A percentile compares a stretch with the other conserved stretches of the same genome.
These are phyloP conservation scores for Trichocomaceae sp. DNA, from an alignment of 2,329 filamentous ascomycete species.

Conservation along the genomic window DNA sequence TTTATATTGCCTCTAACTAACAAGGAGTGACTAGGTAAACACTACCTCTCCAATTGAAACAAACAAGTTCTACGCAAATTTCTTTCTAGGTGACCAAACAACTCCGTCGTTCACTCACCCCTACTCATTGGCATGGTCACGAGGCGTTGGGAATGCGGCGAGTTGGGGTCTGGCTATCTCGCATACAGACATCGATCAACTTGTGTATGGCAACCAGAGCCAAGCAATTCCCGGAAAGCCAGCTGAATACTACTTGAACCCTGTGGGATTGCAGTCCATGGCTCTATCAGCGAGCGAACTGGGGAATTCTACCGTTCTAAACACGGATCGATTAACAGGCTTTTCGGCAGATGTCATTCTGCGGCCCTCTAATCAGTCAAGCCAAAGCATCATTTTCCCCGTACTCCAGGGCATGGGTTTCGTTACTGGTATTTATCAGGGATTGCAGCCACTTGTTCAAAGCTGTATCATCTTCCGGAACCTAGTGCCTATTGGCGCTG, in stretches of 20 bases:
- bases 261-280: constrained; percentile 73
- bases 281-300: constrained; percentile 74
- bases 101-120: constrained; percentile 68
- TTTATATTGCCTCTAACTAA: neutral
- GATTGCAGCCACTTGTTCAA: constrained; percentile 64
- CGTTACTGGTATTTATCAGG: constrained; percentile 69
- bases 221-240: constrained; percentile 50
- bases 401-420: constrained; percentile 86
- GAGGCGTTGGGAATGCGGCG: constrained; percentile 53
- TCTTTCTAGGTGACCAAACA: constrained; percentile 68
- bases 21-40: constrained; percentile 23
- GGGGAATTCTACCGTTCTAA: constrained; percentile 51
- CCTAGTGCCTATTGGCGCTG: constrained; percentile 49
- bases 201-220: constrained; percentile 57
- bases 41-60: constrained; percentile 36
- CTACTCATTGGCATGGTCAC: constrained; percentile 63
- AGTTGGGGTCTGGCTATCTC: constrained; percentile 75
- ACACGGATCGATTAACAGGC: constrained; percentile 46
- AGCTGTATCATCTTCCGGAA: constrained; percentile 67
- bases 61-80: constrained; percentile 65
- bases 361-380: constrained; percentile 45
- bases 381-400: constrained; percentile 65
- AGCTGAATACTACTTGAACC: constrained; percentile 68
- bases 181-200: constrained; percentile 62
- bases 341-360: constrained; percentile 65